Conservation (phyloP, 2,329 filamentous ascomycete species). For the Claviceps digitariae region DNA sequence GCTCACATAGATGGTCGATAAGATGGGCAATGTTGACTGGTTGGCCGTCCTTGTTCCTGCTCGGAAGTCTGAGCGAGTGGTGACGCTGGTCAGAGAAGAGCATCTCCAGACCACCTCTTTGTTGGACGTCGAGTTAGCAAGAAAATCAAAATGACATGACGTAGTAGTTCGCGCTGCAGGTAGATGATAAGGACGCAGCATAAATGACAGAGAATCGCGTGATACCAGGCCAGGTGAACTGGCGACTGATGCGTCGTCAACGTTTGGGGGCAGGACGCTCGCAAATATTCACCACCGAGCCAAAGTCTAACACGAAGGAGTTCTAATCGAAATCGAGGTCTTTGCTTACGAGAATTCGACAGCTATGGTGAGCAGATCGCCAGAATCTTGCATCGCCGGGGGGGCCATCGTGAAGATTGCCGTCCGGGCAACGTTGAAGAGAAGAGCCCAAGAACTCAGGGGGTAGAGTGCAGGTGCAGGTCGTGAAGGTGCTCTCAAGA, state of each 20-base stretch:
- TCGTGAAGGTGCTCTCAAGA: background rate
- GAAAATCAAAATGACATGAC: background rate
- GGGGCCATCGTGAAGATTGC: background rate
- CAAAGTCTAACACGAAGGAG: background rate
- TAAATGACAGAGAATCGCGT: background rate
- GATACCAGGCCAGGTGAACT: background rate
- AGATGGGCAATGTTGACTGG: constrained; percentile 61
- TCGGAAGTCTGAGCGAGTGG: constrained; percentile 56
- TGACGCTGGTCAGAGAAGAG: constrained; percentile 75
- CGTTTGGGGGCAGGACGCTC: background rate
- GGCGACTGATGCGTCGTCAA: background rate
- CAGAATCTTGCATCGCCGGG: background rate
- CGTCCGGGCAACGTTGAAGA: background rate
- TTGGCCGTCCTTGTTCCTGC: constrained; percentile 42
- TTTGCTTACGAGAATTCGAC: constrained; percentile 54
- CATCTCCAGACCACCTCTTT: constrained; percentile 82
- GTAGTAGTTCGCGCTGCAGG: background rate
- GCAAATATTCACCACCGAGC: background rate
- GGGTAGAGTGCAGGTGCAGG: background rate
- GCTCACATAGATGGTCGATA: constrained; percentile 63
- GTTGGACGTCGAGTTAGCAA: background rate
- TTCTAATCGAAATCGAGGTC: background rate
- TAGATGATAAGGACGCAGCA: background rate
- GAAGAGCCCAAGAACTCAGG: background rate
- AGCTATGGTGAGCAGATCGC: constrained; percentile 38